Percentiles rank a stretch among this genome's conserved stretches.
Conservation (phyloP, 1,284 basidiomycete species). For the Taiwanofungus camphoratus region DNA sequence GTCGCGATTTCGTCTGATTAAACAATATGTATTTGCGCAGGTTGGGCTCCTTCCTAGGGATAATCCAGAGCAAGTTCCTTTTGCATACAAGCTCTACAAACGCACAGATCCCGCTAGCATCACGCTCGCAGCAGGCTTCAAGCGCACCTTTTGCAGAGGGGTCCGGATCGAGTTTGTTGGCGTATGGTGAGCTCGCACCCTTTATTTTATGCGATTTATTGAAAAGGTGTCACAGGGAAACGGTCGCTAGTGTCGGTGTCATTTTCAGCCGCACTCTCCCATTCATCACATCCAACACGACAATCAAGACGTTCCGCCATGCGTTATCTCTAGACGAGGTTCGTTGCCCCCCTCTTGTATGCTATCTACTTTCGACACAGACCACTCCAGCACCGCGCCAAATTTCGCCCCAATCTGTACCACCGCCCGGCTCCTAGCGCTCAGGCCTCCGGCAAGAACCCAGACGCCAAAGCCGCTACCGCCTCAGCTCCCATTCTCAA, state of each 20-base stretch:
- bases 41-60: constrained; percentile 46
- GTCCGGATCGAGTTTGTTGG: constrained; percentile 49
- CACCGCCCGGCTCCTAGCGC: constrained; percentile 18
- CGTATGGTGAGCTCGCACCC: constrained; percentile 24
- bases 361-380: background rate
- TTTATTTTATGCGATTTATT: background rate
- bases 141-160: constrained; percentile 42
- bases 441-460: constrained; percentile 1
- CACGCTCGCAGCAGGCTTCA: constrained; percentile 41
- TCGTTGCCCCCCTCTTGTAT: no score
- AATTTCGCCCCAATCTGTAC: constrained; percentile 32
- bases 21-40: constrained; percentile 15
- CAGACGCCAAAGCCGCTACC: background rate
- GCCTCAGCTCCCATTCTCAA: background rate
- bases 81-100: constrained; percentile 55
- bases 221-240: constrained; percentile 25
- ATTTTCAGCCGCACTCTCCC: constrained; percentile 34
- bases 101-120: constrained; percentile 35
- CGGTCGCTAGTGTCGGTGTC: constrained; percentile 35
- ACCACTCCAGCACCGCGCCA: constrained; percentile 27
- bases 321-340: constrained; percentile 41
- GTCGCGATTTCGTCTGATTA: background rate
- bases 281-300: constrained; percentile 34
- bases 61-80: constrained; percentile 49
- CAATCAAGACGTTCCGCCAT: constrained; percentile 38